A percentile compares a stretch with the other conserved stretches of the same genome.
Conservation (phyloP, 129 eudicot species). For the Chrysanthemum makinoi region DNA sequence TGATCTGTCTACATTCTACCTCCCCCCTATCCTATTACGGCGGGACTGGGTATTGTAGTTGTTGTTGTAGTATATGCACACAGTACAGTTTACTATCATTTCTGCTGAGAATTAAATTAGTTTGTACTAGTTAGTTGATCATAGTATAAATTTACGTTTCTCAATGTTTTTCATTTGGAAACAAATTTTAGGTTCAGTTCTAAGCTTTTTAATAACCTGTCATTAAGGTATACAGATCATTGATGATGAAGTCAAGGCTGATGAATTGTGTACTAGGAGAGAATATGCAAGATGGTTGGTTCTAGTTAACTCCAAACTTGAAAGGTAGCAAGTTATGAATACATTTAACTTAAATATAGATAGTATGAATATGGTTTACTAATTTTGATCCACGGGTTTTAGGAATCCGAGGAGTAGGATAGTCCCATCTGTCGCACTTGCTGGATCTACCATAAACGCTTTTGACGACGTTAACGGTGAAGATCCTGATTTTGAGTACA, state of each 20-base stretch:
- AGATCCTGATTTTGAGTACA: constrained; percentile 79
- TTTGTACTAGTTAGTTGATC: neutral
- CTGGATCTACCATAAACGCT: constrained; percentile 69
- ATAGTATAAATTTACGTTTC: neutral
- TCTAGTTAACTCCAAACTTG: constrained; percentile 63
- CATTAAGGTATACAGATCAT: constrained; percentile 81
- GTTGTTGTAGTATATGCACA: no score
- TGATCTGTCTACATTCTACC: no score
- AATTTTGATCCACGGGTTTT: constrained; percentile 18
- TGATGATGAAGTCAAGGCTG: constrained; percentile 71
- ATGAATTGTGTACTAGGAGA: constrained; percentile 81
- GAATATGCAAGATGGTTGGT: constrained; percentile 94
- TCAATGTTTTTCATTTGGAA: neutral
- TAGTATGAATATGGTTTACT: neutral
- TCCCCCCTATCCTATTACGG: no score
- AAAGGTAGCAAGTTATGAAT: constrained; percentile 53
- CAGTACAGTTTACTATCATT: no score
- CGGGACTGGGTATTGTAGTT: no score
- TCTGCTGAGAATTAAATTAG: no score
- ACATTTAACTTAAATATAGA: neutral
- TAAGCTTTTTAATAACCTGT: constrained; percentile 39
- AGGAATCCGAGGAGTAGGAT: constrained; percentile 70
- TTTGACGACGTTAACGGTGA: constrained; percentile 65
- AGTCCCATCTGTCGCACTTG: constrained; percentile 58
- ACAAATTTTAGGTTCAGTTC: constrained; percentile 38